Evolutionary conservation across 1,284 basidiomycete genomes (phyloP).

Genomic region (Phenoliferia sp.): DNA sequence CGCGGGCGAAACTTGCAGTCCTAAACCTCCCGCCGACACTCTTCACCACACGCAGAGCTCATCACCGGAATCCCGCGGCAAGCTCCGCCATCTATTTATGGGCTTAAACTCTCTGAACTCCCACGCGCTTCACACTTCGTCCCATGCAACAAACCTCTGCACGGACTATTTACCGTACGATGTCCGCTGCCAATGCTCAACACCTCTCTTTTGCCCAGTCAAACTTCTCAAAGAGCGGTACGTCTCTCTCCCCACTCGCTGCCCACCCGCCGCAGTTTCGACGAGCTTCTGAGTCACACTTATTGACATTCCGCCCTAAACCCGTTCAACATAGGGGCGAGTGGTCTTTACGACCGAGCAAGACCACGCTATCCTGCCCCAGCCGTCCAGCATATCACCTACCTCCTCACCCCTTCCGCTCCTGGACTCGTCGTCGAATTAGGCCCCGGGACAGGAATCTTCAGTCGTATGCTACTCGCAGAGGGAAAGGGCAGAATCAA

Average conservation of each 20-base stretch:
- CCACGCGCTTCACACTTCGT: no score
- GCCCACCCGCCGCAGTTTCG: no score
- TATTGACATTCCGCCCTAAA: background rate
- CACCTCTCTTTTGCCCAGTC: background rate
- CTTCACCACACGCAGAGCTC: no score
- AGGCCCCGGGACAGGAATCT: constrained; percentile 46
- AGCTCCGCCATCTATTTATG: no score
- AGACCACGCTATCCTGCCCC: constrained; percentile 45
- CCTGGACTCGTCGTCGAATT: constrained; percentile 40
- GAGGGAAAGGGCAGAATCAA: constrained; percentile 22
- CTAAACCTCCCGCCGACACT: no score
- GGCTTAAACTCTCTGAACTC: no score
- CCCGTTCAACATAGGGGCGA: constrained; percentile 9
- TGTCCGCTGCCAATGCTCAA: background rate
- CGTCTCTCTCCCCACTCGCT: background rate
- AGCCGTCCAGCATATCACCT: constrained; percentile 40
- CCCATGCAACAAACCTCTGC: background rate
- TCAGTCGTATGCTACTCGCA: constrained; percentile 43
- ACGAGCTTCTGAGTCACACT: no score
- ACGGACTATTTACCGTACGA: background rate
- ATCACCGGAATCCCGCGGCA: no score
- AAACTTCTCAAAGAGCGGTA: background rate
- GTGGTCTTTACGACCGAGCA: constrained; percentile 43
- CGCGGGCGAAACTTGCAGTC: no score
- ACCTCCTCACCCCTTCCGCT: constrained; percentile 22